These are phyloP conservation scores for Volvariella surrecta DNA, from an alignment of 1,284 basidiomycete species.

Conservation along the genomic window DNA sequence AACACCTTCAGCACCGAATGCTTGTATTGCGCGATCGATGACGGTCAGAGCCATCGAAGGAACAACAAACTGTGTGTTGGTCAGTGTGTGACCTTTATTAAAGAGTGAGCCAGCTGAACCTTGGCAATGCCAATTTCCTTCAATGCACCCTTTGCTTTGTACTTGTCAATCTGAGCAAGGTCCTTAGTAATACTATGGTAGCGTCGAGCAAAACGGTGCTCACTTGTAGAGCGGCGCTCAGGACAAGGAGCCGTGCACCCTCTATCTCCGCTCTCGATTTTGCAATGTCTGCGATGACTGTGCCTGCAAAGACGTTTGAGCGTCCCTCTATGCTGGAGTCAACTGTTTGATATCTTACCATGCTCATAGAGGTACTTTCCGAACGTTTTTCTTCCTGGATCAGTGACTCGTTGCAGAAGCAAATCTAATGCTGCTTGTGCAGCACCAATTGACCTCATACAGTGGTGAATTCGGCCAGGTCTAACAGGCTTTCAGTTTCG, in stretches of 20 bases:
- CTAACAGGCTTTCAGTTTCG: constrained; percentile 25
- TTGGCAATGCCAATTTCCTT: constrained; percentile 98
- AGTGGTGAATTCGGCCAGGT: constrained; percentile 95
- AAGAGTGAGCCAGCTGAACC: too few species aligned
- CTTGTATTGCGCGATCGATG: constrained; percentile 91
- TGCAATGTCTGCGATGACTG: constrained; percentile 86
- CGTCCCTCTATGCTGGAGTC: too few species aligned
- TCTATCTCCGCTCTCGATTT: constrained; percentile 92
- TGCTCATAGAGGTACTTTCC: constrained; percentile 90
- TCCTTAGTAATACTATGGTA: neutral
- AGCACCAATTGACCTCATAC: constrained; percentile 93
- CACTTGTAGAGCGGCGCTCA: constrained; percentile 87
- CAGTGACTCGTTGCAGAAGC: constrained; percentile 89
- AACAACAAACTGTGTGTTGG: constrained; percentile 68
- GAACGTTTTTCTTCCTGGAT: constrained; percentile 87
- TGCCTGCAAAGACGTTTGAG: too few species aligned
- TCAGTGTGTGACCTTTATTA: constrained; percentile 4
- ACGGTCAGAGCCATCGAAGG: constrained; percentile 83
- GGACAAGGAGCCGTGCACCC: constrained; percentile 76
- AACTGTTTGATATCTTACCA: constrained; percentile 37
- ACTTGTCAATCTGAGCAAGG: constrained; percentile 68
- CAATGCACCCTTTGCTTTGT: constrained; percentile 88
- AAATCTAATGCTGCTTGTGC: constrained; percentile 83
- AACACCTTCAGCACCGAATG: constrained; percentile 91
- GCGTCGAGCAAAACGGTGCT: constrained; percentile 6